phyloP scores from a whole-genome alignment of 1,139 yeast genomes.

The Keqinozyma sinolaborantium region DNA sequence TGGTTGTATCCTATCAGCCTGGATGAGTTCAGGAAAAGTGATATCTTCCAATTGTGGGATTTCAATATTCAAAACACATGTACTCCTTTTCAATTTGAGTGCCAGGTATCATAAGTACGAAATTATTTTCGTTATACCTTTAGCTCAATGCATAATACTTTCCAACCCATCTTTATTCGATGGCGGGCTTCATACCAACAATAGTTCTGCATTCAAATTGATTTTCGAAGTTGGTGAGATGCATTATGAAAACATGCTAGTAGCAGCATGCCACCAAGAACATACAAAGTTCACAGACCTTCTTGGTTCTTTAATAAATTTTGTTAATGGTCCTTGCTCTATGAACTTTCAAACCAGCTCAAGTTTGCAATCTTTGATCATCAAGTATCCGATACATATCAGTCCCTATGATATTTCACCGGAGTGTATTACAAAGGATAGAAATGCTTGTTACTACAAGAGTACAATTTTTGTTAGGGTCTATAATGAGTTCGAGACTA shows the following conservation, averaged over 20 bases:
- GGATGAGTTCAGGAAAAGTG: constrained; percentile 25
- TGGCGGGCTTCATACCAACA: constrained; percentile 35
- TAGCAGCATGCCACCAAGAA: constrained; percentile 33
- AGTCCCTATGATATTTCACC: constrained; percentile 10
- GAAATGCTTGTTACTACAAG: constrained; percentile 7
- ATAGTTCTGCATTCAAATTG: constrained; percentile 35
- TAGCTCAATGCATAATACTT: constrained; percentile 29
- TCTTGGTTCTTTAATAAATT: constrained; percentile 26
- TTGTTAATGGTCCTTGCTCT: constrained; percentile 39
- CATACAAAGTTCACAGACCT: constrained; percentile 37
- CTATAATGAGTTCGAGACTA: constrained; percentile 1
- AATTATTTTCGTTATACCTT: constrained; percentile 47
- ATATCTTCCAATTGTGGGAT: constrained; percentile 28
- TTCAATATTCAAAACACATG: constrained; percentile 49
- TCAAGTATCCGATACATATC: not conserved
- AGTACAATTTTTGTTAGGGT: constrained; percentile 2
- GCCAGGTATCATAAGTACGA: constrained; percentile 18
- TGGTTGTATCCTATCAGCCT: constrained; percentile 38
- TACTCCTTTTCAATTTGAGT: constrained; percentile 24
- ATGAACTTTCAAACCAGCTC: constrained; percentile 21
- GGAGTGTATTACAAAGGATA: not conserved
- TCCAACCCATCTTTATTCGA: constrained; percentile 19
- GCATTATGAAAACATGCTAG: constrained; percentile 44
- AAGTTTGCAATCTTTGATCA: constrained; percentile 3
- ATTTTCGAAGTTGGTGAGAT: constrained; percentile 39